Conservation (phyloP, 495 filamentous ascomycete genomes). For the Entonaema liquescens region DNA sequence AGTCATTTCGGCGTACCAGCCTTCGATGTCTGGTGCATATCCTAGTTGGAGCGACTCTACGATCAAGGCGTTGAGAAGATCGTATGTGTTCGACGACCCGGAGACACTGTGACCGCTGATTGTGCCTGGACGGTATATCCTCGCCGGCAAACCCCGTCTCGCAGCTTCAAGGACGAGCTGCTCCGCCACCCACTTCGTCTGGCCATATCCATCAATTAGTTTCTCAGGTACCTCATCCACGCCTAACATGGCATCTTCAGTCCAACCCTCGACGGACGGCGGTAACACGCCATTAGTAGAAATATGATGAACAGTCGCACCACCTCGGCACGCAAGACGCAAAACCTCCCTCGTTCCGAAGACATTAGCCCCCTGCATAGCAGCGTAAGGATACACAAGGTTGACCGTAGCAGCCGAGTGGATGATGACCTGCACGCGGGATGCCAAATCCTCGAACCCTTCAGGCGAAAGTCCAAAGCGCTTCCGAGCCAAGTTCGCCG, state of each 20-base stretch:
- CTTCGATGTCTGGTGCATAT: constrained; percentile 67
- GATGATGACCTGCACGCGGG: constrained; percentile 68
- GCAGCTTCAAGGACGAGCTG: constrained; percentile 70
- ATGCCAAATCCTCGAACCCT: constrained; percentile 64
- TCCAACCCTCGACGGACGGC: constrained; percentile 65
- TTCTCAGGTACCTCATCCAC: constrained; percentile 67
- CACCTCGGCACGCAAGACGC: constrained; percentile 65
- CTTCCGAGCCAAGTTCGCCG: constrained; percentile 68
- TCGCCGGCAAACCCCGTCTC: constrained; percentile 65
- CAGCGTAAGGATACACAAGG: constrained; percentile 72
- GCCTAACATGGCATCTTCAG: constrained; percentile 65
- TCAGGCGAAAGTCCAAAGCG: constrained; percentile 66
- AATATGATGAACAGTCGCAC: constrained; percentile 73
- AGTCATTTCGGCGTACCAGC: constrained; percentile 77
- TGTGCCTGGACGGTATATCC: constrained; percentile 69
- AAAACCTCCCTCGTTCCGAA: constrained; percentile 70
- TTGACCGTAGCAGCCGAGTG: constrained; percentile 74
- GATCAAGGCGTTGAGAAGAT: constrained; percentile 70
- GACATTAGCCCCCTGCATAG: constrained; percentile 66
- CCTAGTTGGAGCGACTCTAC: constrained; percentile 73
- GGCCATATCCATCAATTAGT: constrained; percentile 68
- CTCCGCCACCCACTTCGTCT: constrained; percentile 75
- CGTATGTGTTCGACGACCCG: constrained; percentile 72
- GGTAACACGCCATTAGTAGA: constrained; percentile 76
- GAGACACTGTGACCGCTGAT: constrained; percentile 71